Conservation (phyloP, 176 grass and related monocot genomes). For the bread wheat (Triticum aestivum) region DNA sequence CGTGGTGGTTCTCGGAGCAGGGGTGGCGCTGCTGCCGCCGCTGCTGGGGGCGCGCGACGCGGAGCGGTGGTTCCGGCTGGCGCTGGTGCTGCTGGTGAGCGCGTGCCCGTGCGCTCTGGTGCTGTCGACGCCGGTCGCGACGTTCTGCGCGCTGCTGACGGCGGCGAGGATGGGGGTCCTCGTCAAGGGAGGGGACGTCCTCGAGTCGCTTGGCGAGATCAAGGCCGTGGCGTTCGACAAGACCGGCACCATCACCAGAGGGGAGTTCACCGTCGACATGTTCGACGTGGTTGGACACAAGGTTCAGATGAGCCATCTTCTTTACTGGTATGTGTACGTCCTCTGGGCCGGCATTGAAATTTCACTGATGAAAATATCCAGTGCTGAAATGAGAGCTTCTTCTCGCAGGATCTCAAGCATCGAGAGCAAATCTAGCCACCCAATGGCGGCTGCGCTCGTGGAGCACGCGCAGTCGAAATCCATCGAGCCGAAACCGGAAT, state of each 20-base stretch:
- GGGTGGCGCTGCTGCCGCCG: conserved; percentile 40
- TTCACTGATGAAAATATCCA: background rate
- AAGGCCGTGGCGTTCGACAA: conserved; percentile 71
- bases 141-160: conserved; percentile 59
- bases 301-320: conserved; percentile 27
- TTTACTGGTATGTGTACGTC: conserved; percentile 49
- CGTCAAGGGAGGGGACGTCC: conserved; percentile 69
- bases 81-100: conserved; percentile 64
- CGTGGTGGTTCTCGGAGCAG: conserved; percentile 44
- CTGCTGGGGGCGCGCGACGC: conserved; percentile 24
- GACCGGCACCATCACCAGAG: conserved; percentile 73
- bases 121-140: conserved; percentile 70
- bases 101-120: conserved; percentile 78
- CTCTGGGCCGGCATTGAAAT: background rate
- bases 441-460: conserved; percentile 77
- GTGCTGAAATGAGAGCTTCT: background rate
- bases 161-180: conserved; percentile 57
- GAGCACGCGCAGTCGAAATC: conserved; percentile 50
- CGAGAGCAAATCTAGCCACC: conserved; percentile 84
- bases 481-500: conserved; percentile 43
- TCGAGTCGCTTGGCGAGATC: conserved; percentile 51
- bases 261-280: conserved; percentile 51
- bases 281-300: conserved; percentile 39
- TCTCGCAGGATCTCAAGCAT: conserved; percentile 63
- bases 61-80: conserved; percentile 41